Evolutionary conservation across 352 stramenopile genomes (phyloP), one percentile per base, ranked within the genome.

Genomic region (Saprolegnia parasitica): DNA sequence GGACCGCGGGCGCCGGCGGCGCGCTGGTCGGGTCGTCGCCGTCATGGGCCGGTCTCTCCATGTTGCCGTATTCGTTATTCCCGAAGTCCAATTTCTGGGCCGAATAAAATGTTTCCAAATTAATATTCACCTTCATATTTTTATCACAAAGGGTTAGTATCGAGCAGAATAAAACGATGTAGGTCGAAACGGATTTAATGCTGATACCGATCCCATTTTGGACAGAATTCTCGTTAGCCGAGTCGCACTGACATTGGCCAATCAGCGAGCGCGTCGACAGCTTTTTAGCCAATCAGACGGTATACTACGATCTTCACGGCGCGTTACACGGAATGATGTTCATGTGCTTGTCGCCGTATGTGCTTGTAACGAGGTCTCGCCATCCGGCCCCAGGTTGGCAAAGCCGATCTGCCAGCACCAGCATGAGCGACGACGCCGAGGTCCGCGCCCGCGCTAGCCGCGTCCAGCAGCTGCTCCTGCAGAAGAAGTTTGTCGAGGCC

Each of bases 401-500:
- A 60, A 40, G 35, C 3, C 35, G 24, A 60, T 55, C 35, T 16
- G 20, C 37, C 9, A 49, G 55, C 9, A 23, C 0, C 29, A 49
- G 21, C 42, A 70, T 70, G 63, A 47, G 63, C 50, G 63, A 63
- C 15, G 63, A 70, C 46, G 77, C 80, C 37, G 77, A 74, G 39
- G 86, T 95, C 40, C 77, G 87, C 63, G 71, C 81, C 11, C 86
- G 86, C 65, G 80, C 74, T 0, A 74, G 78, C n/a, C 77, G 88
- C 56, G 84, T 91, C 62, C 83, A 89, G 70, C 76, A 72, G 18
- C 81, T 95, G 50, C 75, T 91, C 40, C 81, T 83, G 50, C 80
- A 92, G 72, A 84, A 85, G 56, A 87, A 88, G 71, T 90, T 90
- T 64, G 87, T 93, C 67, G 87, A 93, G 60, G 87, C 87, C 16